Evolutionary conservation across 768 basidiomycete genomes (phyloP).

Genomic region (Guyanaporus albipodus): DNA sequence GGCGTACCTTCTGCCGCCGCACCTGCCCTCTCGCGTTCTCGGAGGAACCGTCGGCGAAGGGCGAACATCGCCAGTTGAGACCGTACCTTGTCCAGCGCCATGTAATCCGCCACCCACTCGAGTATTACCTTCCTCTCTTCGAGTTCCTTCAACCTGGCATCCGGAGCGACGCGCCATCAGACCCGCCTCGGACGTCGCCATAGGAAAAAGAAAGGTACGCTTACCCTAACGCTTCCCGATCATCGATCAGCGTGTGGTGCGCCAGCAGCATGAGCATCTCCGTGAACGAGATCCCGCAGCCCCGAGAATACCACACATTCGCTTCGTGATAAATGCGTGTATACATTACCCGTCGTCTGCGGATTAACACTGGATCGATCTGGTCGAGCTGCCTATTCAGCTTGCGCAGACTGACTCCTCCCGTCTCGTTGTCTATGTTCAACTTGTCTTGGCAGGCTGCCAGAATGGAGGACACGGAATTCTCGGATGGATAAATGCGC

Average conservation of each 20-base stretch:
- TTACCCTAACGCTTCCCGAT: slow-evolving; percentile 83
- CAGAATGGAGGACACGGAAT: slow-evolving; percentile 57
- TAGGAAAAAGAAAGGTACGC: no score
- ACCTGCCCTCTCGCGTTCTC: slow-evolving; percentile 33
- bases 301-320: slow-evolving; percentile 60
- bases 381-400: slow-evolving; percentile 54
- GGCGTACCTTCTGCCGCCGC: slow-evolving; percentile 28
- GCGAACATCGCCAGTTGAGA: slow-evolving; percentile 73
- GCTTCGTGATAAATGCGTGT: slow-evolving; percentile 87
- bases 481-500: slow-evolving; percentile 73
- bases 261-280: slow-evolving; percentile 84
- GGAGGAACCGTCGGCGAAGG: slow-evolving; percentile 64
- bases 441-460: slow-evolving; percentile 42
- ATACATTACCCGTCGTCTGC: slow-evolving; percentile 65
- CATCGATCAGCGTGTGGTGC: slow-evolving; percentile 89
- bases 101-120: slow-evolving; percentile 75
- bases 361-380: slow-evolving; percentile 62
- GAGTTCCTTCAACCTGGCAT: slow-evolving; percentile 70
- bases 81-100: slow-evolving; percentile 79
- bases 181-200: no score
- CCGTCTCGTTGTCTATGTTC: slow-evolving; percentile 35
- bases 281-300: slow-evolving; percentile 85
- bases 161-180: no score
- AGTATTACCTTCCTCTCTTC: slow-evolving; percentile 71
- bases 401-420: slow-evolving; percentile 60